Percentiles rank a stretch among this genome's conserved stretches.
Evolutionary conservation across 768 basidiomycete species (phyloP).

Genomic region (Paxillus ammoniavirescens): DNA sequence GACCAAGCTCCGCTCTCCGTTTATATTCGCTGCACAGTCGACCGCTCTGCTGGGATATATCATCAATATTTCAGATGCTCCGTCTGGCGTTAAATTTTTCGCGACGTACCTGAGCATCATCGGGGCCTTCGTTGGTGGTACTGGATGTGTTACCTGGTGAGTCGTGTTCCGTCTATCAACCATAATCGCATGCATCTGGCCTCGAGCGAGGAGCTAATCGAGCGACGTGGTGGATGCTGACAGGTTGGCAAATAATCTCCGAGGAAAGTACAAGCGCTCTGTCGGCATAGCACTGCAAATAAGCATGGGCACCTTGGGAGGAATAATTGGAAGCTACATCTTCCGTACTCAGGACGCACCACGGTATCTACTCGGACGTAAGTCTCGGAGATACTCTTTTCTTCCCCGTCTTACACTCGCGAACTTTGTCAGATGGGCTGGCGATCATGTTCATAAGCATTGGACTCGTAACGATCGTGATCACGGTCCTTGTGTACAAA

Average conservation of each 20-base stretch:
- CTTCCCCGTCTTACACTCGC: neutral
- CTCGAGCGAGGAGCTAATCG: too few relatives aligned
- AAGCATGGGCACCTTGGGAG: slow-evolving; percentile 56
- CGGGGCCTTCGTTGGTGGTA: slow-evolving; percentile 56
- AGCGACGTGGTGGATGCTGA: neutral
- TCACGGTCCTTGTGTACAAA: slow-evolving; percentile 46
- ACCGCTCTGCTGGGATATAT: slow-evolving; percentile 57
- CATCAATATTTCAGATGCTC: slow-evolving; percentile 58
- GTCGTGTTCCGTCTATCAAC: neutral
- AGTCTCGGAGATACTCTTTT: slow-evolving; percentile 20
- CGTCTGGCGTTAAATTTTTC: slow-evolving; percentile 63
- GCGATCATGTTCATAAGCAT: slow-evolving; percentile 67
- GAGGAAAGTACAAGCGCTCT: slow-evolving; percentile 69
- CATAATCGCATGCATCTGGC: too few relatives aligned
- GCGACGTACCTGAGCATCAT: slow-evolving; percentile 68
- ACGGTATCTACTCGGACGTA: slow-evolving; percentile 62
- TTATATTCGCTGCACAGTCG: slow-evolving; percentile 50
- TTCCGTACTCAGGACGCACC: slow-evolving; percentile 60
- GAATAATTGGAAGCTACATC: slow-evolving; percentile 62
- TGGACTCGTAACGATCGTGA: slow-evolving; percentile 49
- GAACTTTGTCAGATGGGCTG: slow-evolving; percentile 42
- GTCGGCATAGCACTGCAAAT: slow-evolving; percentile 62
- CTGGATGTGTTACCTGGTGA: slow-evolving; percentile 63
- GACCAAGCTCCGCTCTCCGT: slow-evolving; percentile 51
- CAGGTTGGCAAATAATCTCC: slow-evolving; percentile 54